Evolutionary conservation across 805 yeast genomes (phyloP), one percentile per base, ranked within the genome.

Genomic region (Saturnispora dispora): DNA sequence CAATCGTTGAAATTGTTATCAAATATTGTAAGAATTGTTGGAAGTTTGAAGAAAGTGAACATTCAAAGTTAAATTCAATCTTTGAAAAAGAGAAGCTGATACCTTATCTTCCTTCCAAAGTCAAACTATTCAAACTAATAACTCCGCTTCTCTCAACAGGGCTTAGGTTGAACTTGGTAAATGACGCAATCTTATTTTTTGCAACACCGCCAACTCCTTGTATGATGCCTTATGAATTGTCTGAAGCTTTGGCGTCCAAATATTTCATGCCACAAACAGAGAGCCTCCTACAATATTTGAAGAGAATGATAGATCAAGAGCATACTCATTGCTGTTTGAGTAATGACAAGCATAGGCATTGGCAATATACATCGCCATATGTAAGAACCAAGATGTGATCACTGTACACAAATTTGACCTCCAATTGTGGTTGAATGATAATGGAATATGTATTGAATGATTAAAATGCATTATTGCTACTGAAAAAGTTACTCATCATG

Each of bases 1-100:
- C 68, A 1, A 46, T 76, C 20, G 45, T 74, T 11, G 81, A 76
- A 32, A 59, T 71, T 59, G 53, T 76, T 3, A 57, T 76, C 17
- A 68, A 66, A 46, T 77, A 74, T 54, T 72, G 77, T 50, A 72
- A 74, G 62, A 62, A 69, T 9, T 77, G 75, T 53, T 76, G 77
- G 78, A 59, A 60, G 22, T 72, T 62, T 52, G 50, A 54, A 17
- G 53, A 45, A 8, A 48, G 51, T 6, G 51, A 61, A 8, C 60
- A 63, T 23, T 33, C 57, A 1, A 52, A 53, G 9, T 49, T 68
- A 8, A 53, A 53, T 6, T 52, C 44, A 18, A 58, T 55, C 41
- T 71, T 71, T 48, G 45, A 55, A 11, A 55, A 52, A 3, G 74
- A 77, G 75, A 59, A 62, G 5, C 47, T 66, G 11, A 47, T 52